phyloP scores from a whole-genome alignment of 2,329 filamentous ascomycete species.

The Fusarium brachygibbosum region DNA sequence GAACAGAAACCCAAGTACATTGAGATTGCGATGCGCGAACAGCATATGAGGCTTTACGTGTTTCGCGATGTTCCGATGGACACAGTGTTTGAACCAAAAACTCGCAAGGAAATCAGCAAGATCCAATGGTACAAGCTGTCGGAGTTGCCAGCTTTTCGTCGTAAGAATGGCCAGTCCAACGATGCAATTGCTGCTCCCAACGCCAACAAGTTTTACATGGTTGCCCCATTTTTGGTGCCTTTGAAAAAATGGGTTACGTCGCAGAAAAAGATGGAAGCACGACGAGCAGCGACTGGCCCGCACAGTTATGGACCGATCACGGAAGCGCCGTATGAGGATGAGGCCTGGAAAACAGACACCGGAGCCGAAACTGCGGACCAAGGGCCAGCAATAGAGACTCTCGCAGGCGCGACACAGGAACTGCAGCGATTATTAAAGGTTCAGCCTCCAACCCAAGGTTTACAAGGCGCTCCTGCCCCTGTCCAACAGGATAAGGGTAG shows the following conservation, averaged over 20 bases:
- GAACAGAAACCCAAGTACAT: constrained; percentile 84
- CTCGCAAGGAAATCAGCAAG: constrained; percentile 96
- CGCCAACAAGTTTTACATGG: constrained; percentile 96
- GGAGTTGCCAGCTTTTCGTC: constrained; percentile 85
- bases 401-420: constrained; percentile 66
- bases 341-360: constrained; percentile 60
- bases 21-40: constrained; percentile 89
- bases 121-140: constrained; percentile 95
- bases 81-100: constrained; percentile 88
- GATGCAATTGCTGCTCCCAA: constrained; percentile 70
- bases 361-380: constrained; percentile 50
- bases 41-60: constrained; percentile 92
- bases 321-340: constrained; percentile 73
- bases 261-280: constrained; percentile 80
- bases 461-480: constrained; percentile 53
- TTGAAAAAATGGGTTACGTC: constrained; percentile 92
- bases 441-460: constrained; percentile 65
- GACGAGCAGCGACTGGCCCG: constrained; percentile 58
- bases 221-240: constrained; percentile 88
- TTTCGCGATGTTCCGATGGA: constrained; percentile 91
- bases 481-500: constrained; percentile 62
- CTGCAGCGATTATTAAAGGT: constrained; percentile 69
- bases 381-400: constrained; percentile 59
- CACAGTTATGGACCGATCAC: constrained; percentile 62
- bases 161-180: constrained; percentile 71